Conservation (phyloP, 768 basidiomycete species). For the Coprinopsis marcescibilis region DNA sequence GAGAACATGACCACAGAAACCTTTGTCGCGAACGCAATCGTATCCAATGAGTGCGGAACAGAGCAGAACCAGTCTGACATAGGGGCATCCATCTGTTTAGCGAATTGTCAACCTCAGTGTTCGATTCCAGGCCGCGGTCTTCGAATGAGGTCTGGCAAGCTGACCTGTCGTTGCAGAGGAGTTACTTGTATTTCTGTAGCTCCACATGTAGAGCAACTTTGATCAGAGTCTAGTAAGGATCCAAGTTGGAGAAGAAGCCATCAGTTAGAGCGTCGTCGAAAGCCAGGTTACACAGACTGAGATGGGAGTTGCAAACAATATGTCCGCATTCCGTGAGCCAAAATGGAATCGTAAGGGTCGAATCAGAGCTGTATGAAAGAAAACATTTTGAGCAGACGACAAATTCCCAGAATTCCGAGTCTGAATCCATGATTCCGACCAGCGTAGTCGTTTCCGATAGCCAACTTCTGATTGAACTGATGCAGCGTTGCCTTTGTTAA, state of each 20-base stretch:
- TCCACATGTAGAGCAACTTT: slow-evolving; percentile 70
- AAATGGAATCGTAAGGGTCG: slow-evolving; percentile 62
- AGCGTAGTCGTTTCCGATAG: background rate
- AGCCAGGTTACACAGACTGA: slow-evolving; percentile 45
- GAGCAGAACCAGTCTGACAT: slow-evolving; percentile 81
- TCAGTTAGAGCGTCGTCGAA: background rate
- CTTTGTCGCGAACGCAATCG: slow-evolving; percentile 61
- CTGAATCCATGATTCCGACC: slow-evolving; percentile 11
- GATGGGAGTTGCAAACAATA: slow-evolving; percentile 78
- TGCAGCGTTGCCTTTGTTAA: background rate
- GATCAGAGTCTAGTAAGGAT: slow-evolving; percentile 50
- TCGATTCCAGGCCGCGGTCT: background rate
- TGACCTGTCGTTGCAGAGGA: slow-evolving; percentile 69
- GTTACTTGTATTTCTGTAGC: slow-evolving; percentile 57
- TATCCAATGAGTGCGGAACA: slow-evolving; percentile 55
- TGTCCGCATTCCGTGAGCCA: slow-evolving; percentile 90
- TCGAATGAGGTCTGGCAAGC: slow-evolving; percentile 12
- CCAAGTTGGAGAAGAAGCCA: background rate
- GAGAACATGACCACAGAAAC: slow-evolving; percentile 27
- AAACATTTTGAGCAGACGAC: slow-evolving; percentile 67
- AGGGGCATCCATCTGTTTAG: slow-evolving; percentile 62
- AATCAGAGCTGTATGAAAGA: slow-evolving; percentile 51
- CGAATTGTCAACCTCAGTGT: background rate
- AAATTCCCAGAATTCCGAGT: slow-evolving; percentile 77
- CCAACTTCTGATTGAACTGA: slow-evolving; percentile 20